These are phyloP conservation scores for Thermothelomyces thermophilus DNA, from an alignment of 2,329 filamentous ascomycete species.

Conservation along the genomic window DNA sequence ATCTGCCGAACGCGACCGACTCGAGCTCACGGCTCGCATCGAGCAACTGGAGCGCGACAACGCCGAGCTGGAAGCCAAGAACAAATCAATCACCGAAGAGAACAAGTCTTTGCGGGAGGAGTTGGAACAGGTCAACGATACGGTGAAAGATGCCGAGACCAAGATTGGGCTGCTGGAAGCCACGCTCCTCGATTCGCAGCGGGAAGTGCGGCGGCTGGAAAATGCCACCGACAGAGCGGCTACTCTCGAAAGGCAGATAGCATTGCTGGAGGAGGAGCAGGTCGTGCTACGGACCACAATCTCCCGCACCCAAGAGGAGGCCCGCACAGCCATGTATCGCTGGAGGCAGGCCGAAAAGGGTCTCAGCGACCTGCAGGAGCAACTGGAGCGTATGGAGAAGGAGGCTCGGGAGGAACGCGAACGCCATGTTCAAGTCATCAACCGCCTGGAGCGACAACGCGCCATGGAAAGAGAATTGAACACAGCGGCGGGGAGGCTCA, in stretches of 20 bases:
- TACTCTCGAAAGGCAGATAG: constrained; percentile 73
- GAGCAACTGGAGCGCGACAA: constrained; percentile 71
- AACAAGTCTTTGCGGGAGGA: constrained; percentile 77
- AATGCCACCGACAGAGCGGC: constrained; percentile 66
- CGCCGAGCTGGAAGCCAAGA: constrained; percentile 64
- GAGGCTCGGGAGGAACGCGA: constrained; percentile 76
- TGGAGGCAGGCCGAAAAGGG: constrained; percentile 82
- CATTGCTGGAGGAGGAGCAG: constrained; percentile 75
- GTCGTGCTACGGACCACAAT: constrained; percentile 62
- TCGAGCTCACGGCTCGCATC: constrained; percentile 64
- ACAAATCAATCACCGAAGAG: constrained; percentile 72
- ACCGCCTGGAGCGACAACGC: constrained; percentile 76
- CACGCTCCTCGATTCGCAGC: constrained; percentile 69
- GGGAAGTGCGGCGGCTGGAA: constrained; percentile 68
- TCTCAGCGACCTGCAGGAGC: constrained; percentile 72
- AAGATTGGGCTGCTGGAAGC: constrained; percentile 72
- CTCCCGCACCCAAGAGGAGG: constrained; percentile 62
- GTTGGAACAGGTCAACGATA: constrained; percentile 74
- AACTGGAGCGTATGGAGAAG: constrained; percentile 80
- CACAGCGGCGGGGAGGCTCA: constrained; percentile 70
- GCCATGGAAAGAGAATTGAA: constrained; percentile 76
- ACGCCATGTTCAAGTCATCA: constrained; percentile 72
- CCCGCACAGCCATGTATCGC: constrained; percentile 69
- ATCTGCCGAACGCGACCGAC: constrained; percentile 80
- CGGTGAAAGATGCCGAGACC: constrained; percentile 71